Base-by-base conservation (phyloP, 805 yeast genomes). In the Candida parachauliodes region DNA sequence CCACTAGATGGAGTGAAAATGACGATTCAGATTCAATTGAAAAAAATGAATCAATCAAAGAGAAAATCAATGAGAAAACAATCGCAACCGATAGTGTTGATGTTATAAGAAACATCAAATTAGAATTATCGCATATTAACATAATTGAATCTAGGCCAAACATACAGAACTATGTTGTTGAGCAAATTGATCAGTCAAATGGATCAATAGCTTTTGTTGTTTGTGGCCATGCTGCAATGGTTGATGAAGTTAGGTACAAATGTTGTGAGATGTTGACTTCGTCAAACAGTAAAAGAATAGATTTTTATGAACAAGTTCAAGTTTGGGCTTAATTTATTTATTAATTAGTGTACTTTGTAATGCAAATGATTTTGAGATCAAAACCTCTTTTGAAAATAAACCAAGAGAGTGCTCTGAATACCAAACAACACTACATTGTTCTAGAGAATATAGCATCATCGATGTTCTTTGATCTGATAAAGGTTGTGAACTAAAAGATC, bases 241-340 rank as follows among this genome's bases (percentile, higher is more conserved):
- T 70, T 46, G 88, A 81, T 49, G 67, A 61, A 2, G 44, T 79
- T 12, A 69, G 91, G 49, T 54, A 63, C 28, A 52, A 69, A 3
- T 72, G 78, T 4, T 64, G 72, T 0, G 44, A 62, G 54, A 77
- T 38, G 60, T 65, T 27, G 43, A 57, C 23, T 41, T 49, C 11
- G 42, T 49, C 1, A 43, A 51, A n/a, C 55, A 68, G 12, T 26
- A 63, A 70, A 36, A 70, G 85, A 29, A 74, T 84, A 11, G 89
- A 82, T 44, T 81, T 79, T 50, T 81, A 67, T 51, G 95, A 87
- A 54, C 89, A 83, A 51, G 70, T 82, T 34, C 88, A 82, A 59
- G 68, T 73, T 9, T 85, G 95, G 93, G 28, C 41, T 24, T 38
- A 68, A 12, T 14, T 9, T 26, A 10, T 4, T 10, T 26, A 14